Conservation (phyloP, 331 rosid genomes). For the Phaseolus coccineus region DNA sequence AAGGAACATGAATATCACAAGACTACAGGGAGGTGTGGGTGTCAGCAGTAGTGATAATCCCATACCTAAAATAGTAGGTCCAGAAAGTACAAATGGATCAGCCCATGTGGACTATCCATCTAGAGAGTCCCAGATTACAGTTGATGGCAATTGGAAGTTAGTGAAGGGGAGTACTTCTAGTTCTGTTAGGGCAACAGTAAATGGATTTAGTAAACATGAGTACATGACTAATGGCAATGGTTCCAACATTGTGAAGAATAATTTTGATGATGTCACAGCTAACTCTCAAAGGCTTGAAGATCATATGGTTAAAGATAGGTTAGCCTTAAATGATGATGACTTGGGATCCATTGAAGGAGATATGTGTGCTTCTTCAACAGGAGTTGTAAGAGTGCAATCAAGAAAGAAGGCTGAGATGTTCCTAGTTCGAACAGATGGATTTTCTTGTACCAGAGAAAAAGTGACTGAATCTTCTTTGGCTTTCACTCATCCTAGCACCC, state of each 20-base stretch:
- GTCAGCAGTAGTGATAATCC: slow-evolving; percentile 40
- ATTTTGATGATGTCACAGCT: slow-evolving; percentile 40
- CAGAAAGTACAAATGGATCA: slow-evolving; percentile 56
- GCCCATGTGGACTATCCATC: slow-evolving; percentile 47
- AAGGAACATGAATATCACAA: slow-evolving; percentile 48
- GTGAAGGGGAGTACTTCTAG: slow-evolving; percentile 50
- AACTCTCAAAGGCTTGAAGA: slow-evolving; percentile 51
- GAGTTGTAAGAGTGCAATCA: slow-evolving; percentile 98
- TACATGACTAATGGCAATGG: slow-evolving; percentile 38
- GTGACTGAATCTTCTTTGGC: slow-evolving; percentile 98
- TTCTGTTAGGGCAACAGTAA: slow-evolving; percentile 54
- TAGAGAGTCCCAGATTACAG: slow-evolving; percentile 49
- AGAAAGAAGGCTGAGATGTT: slow-evolving; percentile 99
- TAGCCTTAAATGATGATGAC: slow-evolving; percentile 59
- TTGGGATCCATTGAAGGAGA: slow-evolving; percentile 67
- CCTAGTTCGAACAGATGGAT: slow-evolving; percentile 95
- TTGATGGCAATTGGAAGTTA: slow-evolving; percentile 46
- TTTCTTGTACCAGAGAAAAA: slow-evolving; percentile 94
- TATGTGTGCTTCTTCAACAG: slow-evolving; percentile 98
- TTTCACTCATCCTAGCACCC: slow-evolving; percentile 95
- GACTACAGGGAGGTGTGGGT: slow-evolving; percentile 38
- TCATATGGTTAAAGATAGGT: slow-evolving; percentile 47
- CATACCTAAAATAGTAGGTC: slow-evolving; percentile 45
- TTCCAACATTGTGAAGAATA: slow-evolving; percentile 44
- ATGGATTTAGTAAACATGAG: slow-evolving; percentile 54